These are phyloP conservation scores for Ceratobasidium theobromae DNA, from an alignment of 1,284 basidiomycete species.

Conservation along the genomic window DNA sequence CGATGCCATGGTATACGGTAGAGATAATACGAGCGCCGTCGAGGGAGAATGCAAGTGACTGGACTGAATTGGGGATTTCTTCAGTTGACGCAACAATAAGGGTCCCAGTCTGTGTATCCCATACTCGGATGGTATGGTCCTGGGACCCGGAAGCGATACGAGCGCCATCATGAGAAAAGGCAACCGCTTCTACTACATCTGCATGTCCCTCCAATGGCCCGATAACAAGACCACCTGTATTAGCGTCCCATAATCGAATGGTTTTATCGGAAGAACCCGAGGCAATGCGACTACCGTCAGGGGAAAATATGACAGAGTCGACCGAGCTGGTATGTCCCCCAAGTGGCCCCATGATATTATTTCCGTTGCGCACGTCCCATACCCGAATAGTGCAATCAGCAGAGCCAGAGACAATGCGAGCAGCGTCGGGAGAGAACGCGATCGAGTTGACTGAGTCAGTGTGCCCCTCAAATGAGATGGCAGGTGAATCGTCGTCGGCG, in stretches of 20 bases:
- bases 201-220: not conserved
- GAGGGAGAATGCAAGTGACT: not conserved
- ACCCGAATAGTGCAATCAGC: not conserved
- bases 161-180: not conserved
- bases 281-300: not conserved
- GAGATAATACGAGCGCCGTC: not conserved
- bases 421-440: not conserved
- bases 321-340: conserved; percentile 2
- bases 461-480: not conserved
- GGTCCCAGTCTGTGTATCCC: not conserved
- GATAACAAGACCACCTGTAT: not conserved
- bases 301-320: not conserved
- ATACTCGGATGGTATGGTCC: not conserved
- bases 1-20: too few species aligned
- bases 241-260: conserved; percentile 3
- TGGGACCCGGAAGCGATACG: not conserved
- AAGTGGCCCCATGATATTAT: too few species aligned
- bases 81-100: not conserved
- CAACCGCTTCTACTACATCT: not conserved
- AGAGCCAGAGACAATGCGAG: not conserved
- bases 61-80: too few species aligned
- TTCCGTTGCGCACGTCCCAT: not conserved
- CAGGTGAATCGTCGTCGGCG: not conserved
- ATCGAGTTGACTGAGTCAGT: not conserved
- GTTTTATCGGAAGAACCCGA: not conserved